phyloP scores from a whole-genome alignment of 768 basidiomycete species.

The Tylopilus sp. region DNA sequence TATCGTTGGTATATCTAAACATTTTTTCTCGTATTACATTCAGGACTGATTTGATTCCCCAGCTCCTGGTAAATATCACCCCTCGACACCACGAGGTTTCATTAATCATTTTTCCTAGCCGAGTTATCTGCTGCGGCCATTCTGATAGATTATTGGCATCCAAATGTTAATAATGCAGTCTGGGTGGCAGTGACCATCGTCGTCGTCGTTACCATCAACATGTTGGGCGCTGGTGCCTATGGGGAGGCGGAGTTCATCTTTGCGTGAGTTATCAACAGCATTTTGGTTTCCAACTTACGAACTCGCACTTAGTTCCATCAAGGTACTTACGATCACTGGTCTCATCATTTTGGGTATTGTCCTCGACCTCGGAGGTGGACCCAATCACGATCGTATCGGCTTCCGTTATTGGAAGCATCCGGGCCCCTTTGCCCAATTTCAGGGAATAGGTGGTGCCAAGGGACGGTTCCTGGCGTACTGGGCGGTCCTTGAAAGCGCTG shows the following conservation, averaged over 20 bases:
- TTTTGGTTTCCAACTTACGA: neutral
- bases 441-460: conserved; percentile 57
- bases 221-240: conserved; percentile 73
- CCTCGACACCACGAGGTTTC: neutral
- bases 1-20: conserved; percentile 16
- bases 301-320: conserved; percentile 56
- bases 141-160: conserved; percentile 72
- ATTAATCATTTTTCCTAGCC: conserved; percentile 18
- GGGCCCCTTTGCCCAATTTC: conserved; percentile 79
- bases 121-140: conserved; percentile 52
- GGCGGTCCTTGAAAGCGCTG: conserved; percentile 78
- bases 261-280: conserved; percentile 42
- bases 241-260: conserved; percentile 87
- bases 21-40: neutral
- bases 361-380: conserved; percentile 87
- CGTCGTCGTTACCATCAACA: conserved; percentile 73
- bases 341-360: conserved; percentile 68
- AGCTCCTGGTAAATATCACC: conserved; percentile 25
- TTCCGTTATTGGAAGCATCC: conserved; percentile 80
- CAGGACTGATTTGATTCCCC: neutral
- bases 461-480: conserved; percentile 77
- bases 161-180: conserved; percentile 55
- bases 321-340: conserved; percentile 81
- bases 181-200: conserved; percentile 80
- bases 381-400: conserved; percentile 64